Base-by-base conservation (phyloP, 495 filamentous ascomycete species). In the Penicillium coprophilum region DNA sequence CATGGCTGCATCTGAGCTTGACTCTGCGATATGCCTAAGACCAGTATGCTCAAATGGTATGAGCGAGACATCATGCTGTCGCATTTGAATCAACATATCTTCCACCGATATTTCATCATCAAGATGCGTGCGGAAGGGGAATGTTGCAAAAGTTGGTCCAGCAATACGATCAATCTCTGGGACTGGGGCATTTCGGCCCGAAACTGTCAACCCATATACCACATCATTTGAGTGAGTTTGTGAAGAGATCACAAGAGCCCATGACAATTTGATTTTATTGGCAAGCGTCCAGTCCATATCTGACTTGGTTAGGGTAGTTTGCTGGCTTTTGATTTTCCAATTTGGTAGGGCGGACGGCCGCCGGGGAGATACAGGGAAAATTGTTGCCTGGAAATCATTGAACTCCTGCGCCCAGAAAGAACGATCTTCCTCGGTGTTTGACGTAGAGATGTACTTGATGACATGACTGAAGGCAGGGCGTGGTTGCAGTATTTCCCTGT, bases 31-130 rank as follows among this genome's bases (percentile, higher is more conserved):
- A 23, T 17, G n/a, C 46, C 32, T 28, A 6, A 49, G 46, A 21
- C 46, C 46, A 21, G 30, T 36, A n/a, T 49, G 46, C 8, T 49
- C 46, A n/a, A 34, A 34, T 13, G 30, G 46, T 15, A 49, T 49
- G 17, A 32, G 36, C 10, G 24, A 30, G 13, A 36, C 11, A 2
- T 32, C 30, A 6, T 49, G 46, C 2, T 28, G 15, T 10, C 19
- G 17, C 30, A 49, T 17, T 15, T 49, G 19, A 11, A 21, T 7
- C 19, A 49, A 23, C 17, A n/a, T 23, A 12, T 49, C 30, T 34
- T 49, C 17, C 15, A 49, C 31, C 11, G 46, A 49, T 4, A 34
- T 15, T 0, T 36, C 10, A 6, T 32, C 5, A 1, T 50, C 19
- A 31, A 50, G 20, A 19, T 36, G 47, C 12, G 30, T 38, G 3